Evolutionary conservation across 108 stramenopile genomes (phyloP).

Genomic region (Epipyxis sp.): DNA sequence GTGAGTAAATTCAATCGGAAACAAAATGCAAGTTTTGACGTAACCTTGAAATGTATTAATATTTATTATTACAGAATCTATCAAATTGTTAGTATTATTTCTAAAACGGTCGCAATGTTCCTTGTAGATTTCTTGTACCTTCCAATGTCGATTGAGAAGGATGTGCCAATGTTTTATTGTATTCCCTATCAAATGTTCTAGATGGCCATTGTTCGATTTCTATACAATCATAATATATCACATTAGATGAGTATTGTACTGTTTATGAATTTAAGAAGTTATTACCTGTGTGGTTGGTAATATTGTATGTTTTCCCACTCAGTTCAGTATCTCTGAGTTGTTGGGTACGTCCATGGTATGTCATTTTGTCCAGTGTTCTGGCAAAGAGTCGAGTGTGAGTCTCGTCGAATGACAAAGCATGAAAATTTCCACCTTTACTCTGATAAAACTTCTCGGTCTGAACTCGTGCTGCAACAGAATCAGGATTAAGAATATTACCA

Average conservation of each 20-base stretch:
- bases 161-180: not conserved
- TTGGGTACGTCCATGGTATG: not conserved
- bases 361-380: not conserved
- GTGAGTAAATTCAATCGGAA: no score
- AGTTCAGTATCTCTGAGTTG: not conserved
- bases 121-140: slow-evolving; percentile 5
- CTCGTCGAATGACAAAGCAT: slow-evolving; percentile 22
- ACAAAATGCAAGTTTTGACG: no score
- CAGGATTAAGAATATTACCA: slow-evolving; percentile 6
- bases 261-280: no score
- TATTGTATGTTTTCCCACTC: slow-evolving; percentile 2
- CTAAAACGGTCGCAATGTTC: slow-evolving; percentile 8
- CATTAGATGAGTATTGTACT: no score
- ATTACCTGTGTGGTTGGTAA: not conserved
- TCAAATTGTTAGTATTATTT: no score
- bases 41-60: no score
- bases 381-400: slow-evolving; percentile 6
- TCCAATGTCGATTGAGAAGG: slow-evolving; percentile 15
- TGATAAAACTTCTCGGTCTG: not conserved
- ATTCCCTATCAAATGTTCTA: not conserved
- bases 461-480: not conserved
- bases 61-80: no score
- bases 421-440: slow-evolving; percentile 7
- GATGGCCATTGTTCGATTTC: slow-evolving; percentile 11
- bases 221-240: no score